Conservation (phyloP, 2,329 filamentous ascomycete species). For the Calonectria hongkongensis region DNA sequence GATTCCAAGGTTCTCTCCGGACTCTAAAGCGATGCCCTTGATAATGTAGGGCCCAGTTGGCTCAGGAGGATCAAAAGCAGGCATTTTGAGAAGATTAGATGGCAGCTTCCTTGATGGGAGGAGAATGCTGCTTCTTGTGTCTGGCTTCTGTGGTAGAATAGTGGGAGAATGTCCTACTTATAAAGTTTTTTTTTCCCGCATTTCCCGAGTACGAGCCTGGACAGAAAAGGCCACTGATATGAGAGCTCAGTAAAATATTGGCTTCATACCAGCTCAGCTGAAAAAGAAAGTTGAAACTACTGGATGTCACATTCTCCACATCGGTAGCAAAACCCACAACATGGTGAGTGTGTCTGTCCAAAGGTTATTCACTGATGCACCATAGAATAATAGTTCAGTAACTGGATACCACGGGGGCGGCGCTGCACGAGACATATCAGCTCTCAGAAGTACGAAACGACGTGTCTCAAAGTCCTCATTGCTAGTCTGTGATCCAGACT, state of each 20-base stretch:
- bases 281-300: neutral
- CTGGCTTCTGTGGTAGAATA: too few relatives aligned
- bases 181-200: neutral
- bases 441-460: neutral
- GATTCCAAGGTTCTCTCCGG: neutral
- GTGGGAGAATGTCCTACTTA: neutral
- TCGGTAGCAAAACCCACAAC: neutral
- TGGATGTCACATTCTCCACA: neutral
- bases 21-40: neutral
- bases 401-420: neutral
- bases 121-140: neutral
- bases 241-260: neutral
- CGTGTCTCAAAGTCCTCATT: neutral
- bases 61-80: neutral
- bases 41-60: neutral
- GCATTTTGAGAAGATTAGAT: neutral
- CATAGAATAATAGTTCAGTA: neutral
- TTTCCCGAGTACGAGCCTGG: too few relatives aligned
- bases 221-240: neutral
- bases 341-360: neutral
- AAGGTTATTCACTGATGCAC: neutral
- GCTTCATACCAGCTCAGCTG: neutral
- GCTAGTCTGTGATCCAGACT: neutral
- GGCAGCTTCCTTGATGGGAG: neutral
- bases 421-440: neutral